A percentile compares a stretch with the other conserved stretches of the same genome.
These are phyloP conservation scores for Fraxinus excelsior DNA, from an alignment of 257 asterid species.

Conservation along the genomic window DNA sequence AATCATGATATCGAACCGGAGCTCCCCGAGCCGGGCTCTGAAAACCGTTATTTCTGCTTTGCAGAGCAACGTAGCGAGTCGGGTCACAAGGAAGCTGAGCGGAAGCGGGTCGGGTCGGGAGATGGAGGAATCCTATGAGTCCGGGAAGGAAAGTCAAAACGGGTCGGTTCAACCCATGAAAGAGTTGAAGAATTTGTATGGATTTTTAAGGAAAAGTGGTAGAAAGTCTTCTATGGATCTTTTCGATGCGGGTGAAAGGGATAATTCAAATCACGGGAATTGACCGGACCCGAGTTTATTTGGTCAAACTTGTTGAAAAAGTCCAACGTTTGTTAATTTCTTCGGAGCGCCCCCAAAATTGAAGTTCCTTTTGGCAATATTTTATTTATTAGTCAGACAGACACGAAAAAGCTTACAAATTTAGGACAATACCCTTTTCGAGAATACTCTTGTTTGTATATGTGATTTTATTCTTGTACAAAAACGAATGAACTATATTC, in stretches of 20 bases:
- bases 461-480: too few species aligned
- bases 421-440: too few species aligned
- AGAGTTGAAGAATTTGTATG: conserved; percentile 70
- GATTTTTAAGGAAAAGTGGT: conserved; percentile 66
- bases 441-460: too few species aligned
- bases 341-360: neutral
- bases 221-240: conserved; percentile 54
- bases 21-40: conserved; percentile 80
- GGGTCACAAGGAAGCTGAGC: conserved; percentile 46
- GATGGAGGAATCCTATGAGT: conserved; percentile 46
- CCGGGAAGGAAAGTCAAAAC: conserved; percentile 49
- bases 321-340: neutral
- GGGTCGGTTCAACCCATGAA: conserved; percentile 49
- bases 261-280: conserved; percentile 22
- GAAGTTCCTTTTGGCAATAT: neutral
- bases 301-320: neutral
- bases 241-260: conserved; percentile 50
- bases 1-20: conserved; percentile 84
- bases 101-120: conserved; percentile 50
- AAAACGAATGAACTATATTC: too few species aligned
- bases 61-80: conserved; percentile 49
- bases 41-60: conserved; percentile 76
- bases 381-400: neutral
- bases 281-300: neutral
- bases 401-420: neutral